phyloP scores from a whole-genome alignment of 2,329 filamentous ascomycete species.

The Elsinoe batatas region DNA sequence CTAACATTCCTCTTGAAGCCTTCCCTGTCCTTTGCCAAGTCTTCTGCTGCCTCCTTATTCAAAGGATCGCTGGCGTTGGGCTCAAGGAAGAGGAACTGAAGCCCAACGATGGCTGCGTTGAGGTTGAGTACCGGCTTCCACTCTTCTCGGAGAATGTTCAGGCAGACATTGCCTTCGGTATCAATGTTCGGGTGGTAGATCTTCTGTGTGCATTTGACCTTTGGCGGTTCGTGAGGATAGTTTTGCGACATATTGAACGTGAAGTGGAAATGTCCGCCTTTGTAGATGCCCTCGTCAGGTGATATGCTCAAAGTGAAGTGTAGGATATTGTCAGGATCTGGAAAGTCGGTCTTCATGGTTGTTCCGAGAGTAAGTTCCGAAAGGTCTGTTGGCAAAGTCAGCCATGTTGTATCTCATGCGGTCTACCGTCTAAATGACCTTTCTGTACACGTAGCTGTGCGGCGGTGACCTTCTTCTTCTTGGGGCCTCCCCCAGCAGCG shows the following conservation, averaged over 20 bases:
- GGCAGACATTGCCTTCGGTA: slow-evolving; percentile 90
- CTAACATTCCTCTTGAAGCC: slow-evolving; percentile 87
- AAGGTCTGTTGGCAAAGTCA: slow-evolving; percentile 49
- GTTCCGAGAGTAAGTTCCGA: slow-evolving; percentile 67
- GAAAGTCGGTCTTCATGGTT: slow-evolving; percentile 74
- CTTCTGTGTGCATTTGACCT: slow-evolving; percentile 94
- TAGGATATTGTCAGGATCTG: slow-evolving; percentile 74
- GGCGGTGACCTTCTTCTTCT: slow-evolving; percentile 98
- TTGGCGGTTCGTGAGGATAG: slow-evolving; percentile 95
- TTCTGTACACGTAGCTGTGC: slow-evolving; percentile 93
- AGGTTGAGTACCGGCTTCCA: slow-evolving; percentile 98
- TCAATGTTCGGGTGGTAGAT: slow-evolving; percentile 99
- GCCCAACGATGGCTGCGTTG: slow-evolving; percentile 89
- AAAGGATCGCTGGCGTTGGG: slow-evolving; percentile 95
- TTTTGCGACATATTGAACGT: slow-evolving; percentile 86
- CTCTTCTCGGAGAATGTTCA: slow-evolving; percentile 95
- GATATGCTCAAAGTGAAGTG: slow-evolving; percentile 75
- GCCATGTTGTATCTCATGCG: background rate
- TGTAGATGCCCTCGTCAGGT: slow-evolving; percentile 83
- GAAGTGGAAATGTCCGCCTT: slow-evolving; percentile 78
- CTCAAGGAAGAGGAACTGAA: slow-evolving; percentile 95
- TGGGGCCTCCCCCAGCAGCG: slow-evolving; percentile 51
- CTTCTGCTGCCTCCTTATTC: slow-evolving; percentile 95
- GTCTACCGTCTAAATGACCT: slow-evolving; percentile 44
- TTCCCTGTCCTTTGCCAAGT: slow-evolving; percentile 75